Evolutionary conservation across 2,329 filamentous ascomycete species (phyloP), one percentile per base, ranked within the genome.

Genomic region (Neonectria ditissima): DNA sequence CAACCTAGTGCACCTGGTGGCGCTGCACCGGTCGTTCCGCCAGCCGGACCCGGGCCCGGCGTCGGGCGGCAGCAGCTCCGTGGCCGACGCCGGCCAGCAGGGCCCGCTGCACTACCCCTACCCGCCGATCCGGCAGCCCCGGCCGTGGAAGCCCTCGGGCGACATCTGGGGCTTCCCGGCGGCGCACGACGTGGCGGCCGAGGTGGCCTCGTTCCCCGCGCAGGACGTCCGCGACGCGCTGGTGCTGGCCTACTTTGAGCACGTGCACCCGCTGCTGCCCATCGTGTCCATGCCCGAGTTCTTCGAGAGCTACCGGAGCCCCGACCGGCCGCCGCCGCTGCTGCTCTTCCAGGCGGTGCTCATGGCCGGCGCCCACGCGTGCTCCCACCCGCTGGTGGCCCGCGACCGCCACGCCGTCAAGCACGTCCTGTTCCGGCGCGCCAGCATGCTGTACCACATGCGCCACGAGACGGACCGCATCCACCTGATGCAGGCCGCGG

Each of bases 361-460:
- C 0, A 73, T 73, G 71, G 71, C 71, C 1, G 71, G 71, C 0
- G 71, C 71, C 0, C 71, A 73, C 6, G 71, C 71, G 0, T 73
- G 71, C 22, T 22, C 68, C 2, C 71, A 73, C 26, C 71, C 71
- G 0, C 65, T 73, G 0, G 71, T 73, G 2, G 71, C 69, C 22
- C 69, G 58, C 0, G 65, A 73, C 47, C 71, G 71, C 0, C 69
- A 73, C 13, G 69, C 71, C 1, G 71, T 73, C n/a, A 72, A 73
- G 32, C 72, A 69, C n/a, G 66, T 72, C 11, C 65, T 73, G 0
- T 73, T 68, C 30, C 59, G 71, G 7, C 48, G 71, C 9, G 71
- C 71, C 1, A 72, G 71, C 6, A 73, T 73, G 71, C 37, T 73
- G 0, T 73, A 70, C 14, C 71, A 73, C 20, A 73, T 73, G 68